Evolutionary conservation across 495 filamentous ascomycete species (phyloP).

Genomic region (Rhypophila decipiens): DNA sequence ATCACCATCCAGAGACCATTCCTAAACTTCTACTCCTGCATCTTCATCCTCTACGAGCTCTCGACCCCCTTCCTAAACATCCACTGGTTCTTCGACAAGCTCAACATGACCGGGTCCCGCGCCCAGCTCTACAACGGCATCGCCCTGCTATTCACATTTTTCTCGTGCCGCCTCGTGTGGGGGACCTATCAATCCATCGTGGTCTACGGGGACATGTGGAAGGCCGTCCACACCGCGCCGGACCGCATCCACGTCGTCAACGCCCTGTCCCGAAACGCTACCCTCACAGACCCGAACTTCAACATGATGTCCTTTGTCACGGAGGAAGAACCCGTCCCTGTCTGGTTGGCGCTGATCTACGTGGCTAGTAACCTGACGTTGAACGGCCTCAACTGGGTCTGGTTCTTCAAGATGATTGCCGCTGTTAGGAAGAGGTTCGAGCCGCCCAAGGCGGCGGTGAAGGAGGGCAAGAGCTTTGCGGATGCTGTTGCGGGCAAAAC

Average conservation of each 20-base stretch:
- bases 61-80: slow-evolving; percentile 91
- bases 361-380: slow-evolving; percentile 70
- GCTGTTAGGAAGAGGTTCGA: slow-evolving; percentile 85
- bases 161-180: slow-evolving; percentile 84
- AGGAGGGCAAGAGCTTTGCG: slow-evolving; percentile 14
- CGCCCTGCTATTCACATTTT: slow-evolving; percentile 66
- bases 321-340: slow-evolving; percentile 51
- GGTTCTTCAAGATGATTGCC: slow-evolving; percentile 96
- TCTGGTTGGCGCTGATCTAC: slow-evolving; percentile 76
- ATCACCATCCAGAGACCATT: slow-evolving; percentile 74
- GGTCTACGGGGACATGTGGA: slow-evolving; percentile 78
- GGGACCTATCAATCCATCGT: slow-evolving; percentile 73
- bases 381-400: slow-evolving; percentile 87
- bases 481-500: background rate
- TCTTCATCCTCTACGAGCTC: slow-evolving; percentile 97
- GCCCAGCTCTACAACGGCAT: slow-evolving; percentile 84
- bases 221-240: slow-evolving; percentile 43
- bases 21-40: slow-evolving; percentile 83
- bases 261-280: slow-evolving; percentile 20
- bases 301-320: slow-evolving; percentile 42
- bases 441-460: slow-evolving; percentile 40
- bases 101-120: slow-evolving; percentile 80
- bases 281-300: slow-evolving; percentile 27
- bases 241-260: slow-evolving; percentile 19
- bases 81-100: slow-evolving; percentile 99